Conservation (phyloP, 2,329 filamentous ascomycete species). For the Parasarocladium wereldwijsianum region DNA sequence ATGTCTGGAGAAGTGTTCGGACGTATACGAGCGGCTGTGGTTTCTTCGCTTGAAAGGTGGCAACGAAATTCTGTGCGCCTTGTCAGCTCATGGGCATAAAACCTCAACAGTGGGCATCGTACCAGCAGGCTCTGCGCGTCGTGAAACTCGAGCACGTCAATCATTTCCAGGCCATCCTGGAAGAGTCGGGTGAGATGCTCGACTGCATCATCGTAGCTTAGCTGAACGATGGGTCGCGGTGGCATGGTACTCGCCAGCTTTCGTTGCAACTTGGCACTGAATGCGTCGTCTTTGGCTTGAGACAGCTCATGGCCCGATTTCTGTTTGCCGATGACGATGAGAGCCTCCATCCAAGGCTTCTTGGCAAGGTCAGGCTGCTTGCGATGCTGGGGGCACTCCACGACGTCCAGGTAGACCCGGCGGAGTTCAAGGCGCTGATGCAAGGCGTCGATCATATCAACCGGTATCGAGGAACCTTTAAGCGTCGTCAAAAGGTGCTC, state of each 20-base stretch:
- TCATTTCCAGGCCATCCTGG: conserved; percentile 54
- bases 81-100: not conserved
- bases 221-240: conserved; percentile 72
- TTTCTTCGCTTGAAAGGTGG: conserved; percentile 60
- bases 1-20: conserved; percentile 61
- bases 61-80: conserved; percentile 50
- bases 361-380: conserved; percentile 30
- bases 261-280: conserved; percentile 83
- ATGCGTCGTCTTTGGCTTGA: conserved; percentile 57
- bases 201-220: conserved; percentile 59
- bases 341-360: conserved; percentile 36
- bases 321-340: conserved; percentile 37
- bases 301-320: conserved; percentile 46
- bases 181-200: conserved; percentile 56
- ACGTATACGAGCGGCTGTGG: conserved; percentile 76
- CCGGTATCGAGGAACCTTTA: conserved; percentile 18
- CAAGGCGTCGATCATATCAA: conserved; percentile 39
- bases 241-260: conserved; percentile 86
- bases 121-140: conserved; percentile 59
- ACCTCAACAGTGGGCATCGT: conserved; percentile 12
- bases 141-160: conserved; percentile 51
- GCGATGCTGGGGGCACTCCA: conserved; percentile 31
- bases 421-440: conserved; percentile 52
- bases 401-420: conserved; percentile 42
- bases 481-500: conserved; percentile 32